phyloP scores from a whole-genome alignment of 768 basidiomycete genomes.

The Pleurotus eryngii region DNA sequence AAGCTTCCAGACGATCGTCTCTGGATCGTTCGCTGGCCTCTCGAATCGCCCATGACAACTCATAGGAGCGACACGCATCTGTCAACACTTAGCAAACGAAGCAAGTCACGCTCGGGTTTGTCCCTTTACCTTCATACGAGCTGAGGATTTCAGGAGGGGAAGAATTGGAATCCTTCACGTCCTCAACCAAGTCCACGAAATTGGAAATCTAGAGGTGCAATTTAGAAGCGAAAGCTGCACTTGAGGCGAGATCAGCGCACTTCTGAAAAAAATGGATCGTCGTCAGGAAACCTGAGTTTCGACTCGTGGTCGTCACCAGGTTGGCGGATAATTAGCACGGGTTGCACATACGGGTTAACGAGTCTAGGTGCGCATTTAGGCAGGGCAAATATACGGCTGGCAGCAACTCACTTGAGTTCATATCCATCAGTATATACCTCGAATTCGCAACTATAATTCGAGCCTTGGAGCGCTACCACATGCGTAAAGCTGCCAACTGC shows the following conservation, averaged over 20 bases:
- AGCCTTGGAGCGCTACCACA: conserved; percentile 86
- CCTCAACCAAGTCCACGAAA: conserved; percentile 85
- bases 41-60: conserved; percentile 94
- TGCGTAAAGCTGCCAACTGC: conserved; percentile 92
- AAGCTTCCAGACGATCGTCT: conserved; percentile 37
- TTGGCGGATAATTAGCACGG: conserved; percentile 80
- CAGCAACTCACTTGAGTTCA: conserved; percentile 59
- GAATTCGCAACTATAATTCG: conserved; percentile 89
- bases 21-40: conserved; percentile 69
- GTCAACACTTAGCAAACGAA: background rate
- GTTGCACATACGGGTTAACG: conserved; percentile 91
- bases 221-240: background rate
- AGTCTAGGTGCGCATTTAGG: conserved; percentile 42
- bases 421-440: conserved; percentile 95
- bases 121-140: conserved; percentile 67
- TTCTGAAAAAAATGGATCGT: conserved; percentile 93
- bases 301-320: conserved; percentile 79
- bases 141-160: conserved; percentile 77
- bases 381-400: conserved; percentile 2
- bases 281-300: conserved; percentile 66
- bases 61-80: conserved; percentile 87
- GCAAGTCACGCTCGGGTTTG: conserved; percentile 10
- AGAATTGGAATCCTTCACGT: conserved; percentile 59
- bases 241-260: background rate
- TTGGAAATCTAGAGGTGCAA: conserved; percentile 49